These are phyloP conservation scores for Corymbia citriodora DNA, from an alignment of 441 rosid genomes.

Conservation along the genomic window DNA sequence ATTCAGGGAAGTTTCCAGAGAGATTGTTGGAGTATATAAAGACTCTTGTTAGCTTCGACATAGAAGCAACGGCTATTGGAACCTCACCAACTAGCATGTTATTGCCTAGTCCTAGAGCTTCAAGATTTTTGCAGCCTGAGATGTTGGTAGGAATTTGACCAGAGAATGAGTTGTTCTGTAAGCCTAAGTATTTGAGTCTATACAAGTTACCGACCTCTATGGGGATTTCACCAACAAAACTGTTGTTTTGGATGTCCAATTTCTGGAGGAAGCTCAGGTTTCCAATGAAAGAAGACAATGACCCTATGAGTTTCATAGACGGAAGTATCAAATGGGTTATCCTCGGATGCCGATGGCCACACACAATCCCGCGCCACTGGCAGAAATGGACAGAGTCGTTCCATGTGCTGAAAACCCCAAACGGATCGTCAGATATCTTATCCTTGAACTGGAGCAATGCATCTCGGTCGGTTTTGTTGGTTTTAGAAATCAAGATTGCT, in stretches of 20 bases:
- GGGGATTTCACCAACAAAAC: not conserved
- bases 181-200: accelerated
- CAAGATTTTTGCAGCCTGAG: not conserved
- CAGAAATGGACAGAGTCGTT: not conserved
- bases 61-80: accelerated
- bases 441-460: not conserved
- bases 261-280: not conserved
- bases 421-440: not conserved
- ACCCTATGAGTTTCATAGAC: not conserved
- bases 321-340: not conserved
- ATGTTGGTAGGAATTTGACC: not conserved
- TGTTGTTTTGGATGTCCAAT: not conserved
- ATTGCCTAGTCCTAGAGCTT: accelerated
- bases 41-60: accelerated
- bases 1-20: not conserved
- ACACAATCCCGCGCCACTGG: not conserved
- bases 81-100: not conserved
- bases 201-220: not conserved
- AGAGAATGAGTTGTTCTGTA: accelerated
- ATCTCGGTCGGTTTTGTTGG: not conserved
- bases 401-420: not conserved
- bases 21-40: accelerated
- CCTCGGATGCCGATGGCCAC: not conserved
- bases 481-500: not conserved
- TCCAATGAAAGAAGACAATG: not conserved